Base-by-base conservation (phyloP, 163 green algal species). In the Coccomyxa subellipsoidea region DNA sequence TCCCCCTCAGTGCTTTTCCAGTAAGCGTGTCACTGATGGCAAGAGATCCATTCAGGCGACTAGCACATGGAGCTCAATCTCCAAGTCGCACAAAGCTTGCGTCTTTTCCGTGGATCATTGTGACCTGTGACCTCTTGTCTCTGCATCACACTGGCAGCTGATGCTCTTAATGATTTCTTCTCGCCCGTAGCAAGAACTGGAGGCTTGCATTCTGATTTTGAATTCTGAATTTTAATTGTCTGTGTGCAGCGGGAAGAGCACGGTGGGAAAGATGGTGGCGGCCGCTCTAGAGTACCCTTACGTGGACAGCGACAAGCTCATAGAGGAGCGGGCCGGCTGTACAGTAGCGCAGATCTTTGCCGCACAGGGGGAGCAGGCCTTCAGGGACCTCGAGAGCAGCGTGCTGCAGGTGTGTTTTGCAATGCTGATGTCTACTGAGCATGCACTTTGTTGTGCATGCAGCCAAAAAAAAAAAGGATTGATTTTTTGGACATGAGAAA, bases 221-320 rank as follows among this genome's bases (percentile, higher is more conserved):
- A n/a, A n/a, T n/a, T n/a, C n/a, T n/a, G n/a, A n/a, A n/a, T n/a
- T n/a, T n/a, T n/a, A n/a, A n/a, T n/a, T 78, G 71, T 59, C 47
- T 35, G 1, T 8, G 10, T 77, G 77, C 82, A 96, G 90, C 81
- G 96, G 96, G 39, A 98, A 99, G 90, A 93, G 88, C 53, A 98
- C 94, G 1, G 91, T 97, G 18, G 96, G 96, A 71, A 92, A 92
- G 80, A 91, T 98, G 79, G 82, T 99, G 31, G 89, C 90, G 35
- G 91, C 94, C 78, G 93, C 92, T 4, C 90, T 99, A 23, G 88
- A 91, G 66, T 99, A 98, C 88, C 91, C 85, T 7, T 96, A 95
- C 82, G 94, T 98, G 66, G 96, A 99, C 90, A 93, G 90, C 27
- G 94, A 98, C 84, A 75, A 73, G 4, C 83, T 97, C 23, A 93